phyloP scores from a whole-genome alignment of 2,329 filamentous ascomycete species.

The Claviceps maximensis region DNA sequence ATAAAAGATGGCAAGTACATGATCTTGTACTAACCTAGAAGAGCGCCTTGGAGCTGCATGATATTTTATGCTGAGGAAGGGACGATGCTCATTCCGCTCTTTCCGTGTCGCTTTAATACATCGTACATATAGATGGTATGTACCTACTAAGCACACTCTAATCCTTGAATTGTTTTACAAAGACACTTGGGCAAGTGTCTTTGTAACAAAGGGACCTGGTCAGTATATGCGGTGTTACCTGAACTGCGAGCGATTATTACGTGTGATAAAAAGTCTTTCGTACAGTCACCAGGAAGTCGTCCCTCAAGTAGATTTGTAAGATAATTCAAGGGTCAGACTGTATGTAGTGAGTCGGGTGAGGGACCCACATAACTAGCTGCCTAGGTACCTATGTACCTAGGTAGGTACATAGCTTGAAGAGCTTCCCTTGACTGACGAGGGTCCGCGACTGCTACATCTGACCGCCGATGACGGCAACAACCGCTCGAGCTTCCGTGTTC shows the following conservation, averaged over 20 bases:
- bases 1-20: not conserved
- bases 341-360: not conserved
- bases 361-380: not conserved
- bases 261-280: too few relatives aligned
- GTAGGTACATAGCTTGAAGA: not conserved
- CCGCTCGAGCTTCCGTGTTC: conserved; percentile 10
- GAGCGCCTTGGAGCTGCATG: not conserved
- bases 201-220: too few relatives aligned
- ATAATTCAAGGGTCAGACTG: too few relatives aligned
- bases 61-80: not conserved
- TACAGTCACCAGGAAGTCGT: too few relatives aligned
- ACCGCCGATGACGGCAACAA: not conserved
- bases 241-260: too few relatives aligned
- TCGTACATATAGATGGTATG: too few relatives aligned
- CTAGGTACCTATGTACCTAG: not conserved
- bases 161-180: too few relatives aligned
- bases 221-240: too few relatives aligned
- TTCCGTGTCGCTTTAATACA: not conserved
- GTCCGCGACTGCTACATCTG: not conserved
- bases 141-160: too few relatives aligned
- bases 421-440: not conserved
- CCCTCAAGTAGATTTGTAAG: too few relatives aligned
- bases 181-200: too few relatives aligned
- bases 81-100: not conserved
- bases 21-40: not conserved